Conservation (phyloP, 2,329 filamentous ascomycete genomes). For the Aaosphaeria arxii region DNA sequence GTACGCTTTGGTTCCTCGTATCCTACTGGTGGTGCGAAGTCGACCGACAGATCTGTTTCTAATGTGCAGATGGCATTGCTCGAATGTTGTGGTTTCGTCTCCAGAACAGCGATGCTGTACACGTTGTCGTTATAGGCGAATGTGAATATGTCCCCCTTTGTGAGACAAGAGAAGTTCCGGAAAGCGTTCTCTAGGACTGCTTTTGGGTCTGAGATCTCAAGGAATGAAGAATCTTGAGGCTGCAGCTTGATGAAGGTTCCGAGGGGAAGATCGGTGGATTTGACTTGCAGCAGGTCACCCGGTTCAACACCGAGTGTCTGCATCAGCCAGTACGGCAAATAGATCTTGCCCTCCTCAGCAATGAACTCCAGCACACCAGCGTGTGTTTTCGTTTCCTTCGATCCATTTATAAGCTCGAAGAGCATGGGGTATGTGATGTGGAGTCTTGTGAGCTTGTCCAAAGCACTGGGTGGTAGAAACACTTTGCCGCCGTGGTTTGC, state of each 20-base stretch:
- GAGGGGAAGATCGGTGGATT: constrained; percentile 86
- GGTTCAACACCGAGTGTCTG: constrained; percentile 83
- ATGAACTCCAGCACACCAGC: constrained; percentile 96
- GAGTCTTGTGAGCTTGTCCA: constrained; percentile 93
- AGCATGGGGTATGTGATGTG: constrained; percentile 98
- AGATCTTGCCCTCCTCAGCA: constrained; percentile 93
- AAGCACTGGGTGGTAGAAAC: constrained; percentile 89
- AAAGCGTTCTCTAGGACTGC: constrained; percentile 96
- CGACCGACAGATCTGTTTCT: constrained; percentile 93
- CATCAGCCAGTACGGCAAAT: constrained; percentile 98
- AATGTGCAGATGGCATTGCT: constrained; percentile 87
- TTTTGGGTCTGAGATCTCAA: constrained; percentile 96
- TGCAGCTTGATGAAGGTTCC: constrained; percentile 95
- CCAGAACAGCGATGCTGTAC: constrained; percentile 89
- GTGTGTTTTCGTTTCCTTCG: constrained; percentile 82
- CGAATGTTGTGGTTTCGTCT: constrained; percentile 84
- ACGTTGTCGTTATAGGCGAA: constrained; percentile 95
- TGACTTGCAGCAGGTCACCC: constrained; percentile 91
- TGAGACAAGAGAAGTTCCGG: constrained; percentile 90
- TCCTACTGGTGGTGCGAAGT: constrained; percentile 90
- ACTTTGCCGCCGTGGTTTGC: constrained; percentile 98
- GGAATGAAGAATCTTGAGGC: constrained; percentile 87
- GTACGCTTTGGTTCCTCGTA: constrained; percentile 81
- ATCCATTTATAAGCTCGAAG: constrained; percentile 94
- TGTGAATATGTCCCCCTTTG: constrained; percentile 90